Evolutionary conservation across 257 asterid genomes (phyloP), one percentile per base, ranked within the genome.

Genomic region (Solanum acaule): DNA sequence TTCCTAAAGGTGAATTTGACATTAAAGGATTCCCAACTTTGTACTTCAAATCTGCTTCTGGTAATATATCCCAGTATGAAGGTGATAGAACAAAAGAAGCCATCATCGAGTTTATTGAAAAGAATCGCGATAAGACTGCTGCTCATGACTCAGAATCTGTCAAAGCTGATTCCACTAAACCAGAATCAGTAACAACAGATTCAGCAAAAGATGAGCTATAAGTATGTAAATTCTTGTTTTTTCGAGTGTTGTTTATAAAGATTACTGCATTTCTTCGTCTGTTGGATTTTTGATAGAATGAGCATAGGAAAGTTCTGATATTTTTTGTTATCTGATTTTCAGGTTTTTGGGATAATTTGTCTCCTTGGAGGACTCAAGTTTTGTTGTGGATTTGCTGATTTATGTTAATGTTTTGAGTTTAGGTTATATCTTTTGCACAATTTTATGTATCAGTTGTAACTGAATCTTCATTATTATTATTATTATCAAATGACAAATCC

Each of bases 71-170:
- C 20, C 89, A 70, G 87, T 95, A 96, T 37, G 92, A 93, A 0
- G 98, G 98, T 1, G 95, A 91, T 6, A 90, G 96, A 88, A 91
- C 98, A 31, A 96, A 96, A 91, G 98, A 95, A 85, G 95, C 87
- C 56, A 92, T 96, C 87, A 93, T 95, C 27, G 87, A 83, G 3
- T 96, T 93, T 73, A 94, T 96, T 83, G 87, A 96, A 85, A 87
- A 87, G 59, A 93, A 92, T 13, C 89, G 93, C 37, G 93, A 93
- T 40, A 89, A 93, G 89, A 67, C 93, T 22, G 88, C 92, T 31
- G 88, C 91, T 31, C 87, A 29, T 70, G 23, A 76, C 8, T 56
- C 90, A 29, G 89, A 90, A 23, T 87, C 93, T 77, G 52, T 72
- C 46, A 42, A 79, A 40, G 84, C 87, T 42, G 92, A 87, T 65